Percentiles rank a stretch among this genome's conserved stretches.
phyloP scores from a whole-genome alignment of 495 filamentous ascomycete species.

The Bryoglossum gracile region DNA sequence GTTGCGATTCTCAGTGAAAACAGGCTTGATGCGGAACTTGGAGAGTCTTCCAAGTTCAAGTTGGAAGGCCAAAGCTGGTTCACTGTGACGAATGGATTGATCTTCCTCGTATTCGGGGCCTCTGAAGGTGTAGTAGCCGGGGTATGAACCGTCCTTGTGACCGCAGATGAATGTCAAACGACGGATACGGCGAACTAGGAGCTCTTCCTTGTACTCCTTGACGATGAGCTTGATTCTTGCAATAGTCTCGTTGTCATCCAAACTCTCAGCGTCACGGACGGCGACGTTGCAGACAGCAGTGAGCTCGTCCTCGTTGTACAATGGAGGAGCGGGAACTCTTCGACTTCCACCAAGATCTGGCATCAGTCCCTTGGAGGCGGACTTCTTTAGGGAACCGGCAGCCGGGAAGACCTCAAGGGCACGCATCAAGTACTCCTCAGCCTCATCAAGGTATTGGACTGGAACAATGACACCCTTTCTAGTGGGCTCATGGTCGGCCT shows the following conservation, averaged over 20 bases:
- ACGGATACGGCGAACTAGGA: slow-evolving; percentile 71
- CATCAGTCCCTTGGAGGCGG: slow-evolving; percentile 47
- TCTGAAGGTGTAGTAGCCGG: slow-evolving; percentile 96
- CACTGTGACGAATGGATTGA: slow-evolving; percentile 89
- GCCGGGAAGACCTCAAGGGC: slow-evolving; percentile 77
- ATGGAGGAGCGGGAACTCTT: slow-evolving; percentile 41
- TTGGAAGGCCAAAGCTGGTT: slow-evolving; percentile 96
- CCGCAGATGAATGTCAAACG: slow-evolving; percentile 95
- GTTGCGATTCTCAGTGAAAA: slow-evolving; percentile 98
- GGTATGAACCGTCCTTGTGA: slow-evolving; percentile 88
- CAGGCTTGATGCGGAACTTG: slow-evolving; percentile 95
- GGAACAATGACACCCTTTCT: slow-evolving; percentile 93
- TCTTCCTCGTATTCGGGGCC: slow-evolving; percentile 86
- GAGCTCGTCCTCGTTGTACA: slow-evolving; percentile 63
- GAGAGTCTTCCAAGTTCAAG: slow-evolving; percentile 87
- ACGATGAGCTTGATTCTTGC: slow-evolving; percentile 65
- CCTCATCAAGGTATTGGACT: slow-evolving; percentile 87
- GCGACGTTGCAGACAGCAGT: slow-evolving; percentile 89
- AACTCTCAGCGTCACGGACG: slow-evolving; percentile 79
- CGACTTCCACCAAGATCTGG: slow-evolving; percentile 69
- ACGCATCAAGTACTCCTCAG: slow-evolving; percentile 71
- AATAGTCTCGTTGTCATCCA: slow-evolving; percentile 76
- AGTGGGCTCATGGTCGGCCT: slow-evolving; percentile 62
- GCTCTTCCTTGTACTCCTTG: slow-evolving; percentile 75
- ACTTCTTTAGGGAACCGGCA: slow-evolving; percentile 38